These are phyloP conservation scores for Lobosporangium transversale DNA, from an alignment of 192 early-diverging fungal species.

Conservation along the genomic window DNA sequence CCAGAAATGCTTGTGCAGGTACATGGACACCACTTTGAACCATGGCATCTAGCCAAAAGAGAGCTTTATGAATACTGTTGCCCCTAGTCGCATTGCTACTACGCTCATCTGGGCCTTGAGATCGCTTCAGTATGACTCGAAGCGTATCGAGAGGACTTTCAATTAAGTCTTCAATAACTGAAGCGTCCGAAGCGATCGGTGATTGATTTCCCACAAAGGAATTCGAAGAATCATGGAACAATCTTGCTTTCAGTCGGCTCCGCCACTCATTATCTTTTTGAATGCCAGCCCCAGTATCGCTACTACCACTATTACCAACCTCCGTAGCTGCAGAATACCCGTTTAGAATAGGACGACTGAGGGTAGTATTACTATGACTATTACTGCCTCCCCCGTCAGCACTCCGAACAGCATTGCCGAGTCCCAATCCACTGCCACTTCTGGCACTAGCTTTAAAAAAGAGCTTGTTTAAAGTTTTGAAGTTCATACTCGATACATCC, in stretches of 20 bases:
- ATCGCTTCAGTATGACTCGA: constrained; percentile 1
- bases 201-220: not conserved
- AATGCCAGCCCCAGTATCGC: not conserved
- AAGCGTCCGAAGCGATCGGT: not conserved
- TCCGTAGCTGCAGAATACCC: constrained; percentile 5
- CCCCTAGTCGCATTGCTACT: not conserved
- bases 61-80: not conserved
- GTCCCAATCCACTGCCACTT: constrained; percentile 13
- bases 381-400: too few species aligned
- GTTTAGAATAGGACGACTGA: not conserved
- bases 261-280: constrained; percentile 24
- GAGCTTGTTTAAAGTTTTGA: constrained; percentile 30
- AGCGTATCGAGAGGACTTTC: constrained; percentile 22
- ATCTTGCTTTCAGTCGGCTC: constrained; percentile 13
- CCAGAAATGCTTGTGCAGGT: constrained; percentile 16
- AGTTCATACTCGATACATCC: constrained; percentile 20
- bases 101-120: not conserved
- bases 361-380: too few species aligned
- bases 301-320: too few species aligned
- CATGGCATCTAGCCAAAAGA: constrained; percentile 31
- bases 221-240: constrained; percentile 14
- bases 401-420: too few species aligned
- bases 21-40: constrained; percentile 26
- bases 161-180: not conserved
- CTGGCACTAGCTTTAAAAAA: constrained; percentile 25